Percentiles rank a stretch among this genome's conserved stretches.
Conservation (phyloP, 2,329 filamentous ascomycete species). For the Lecanicillium sp. region DNA sequence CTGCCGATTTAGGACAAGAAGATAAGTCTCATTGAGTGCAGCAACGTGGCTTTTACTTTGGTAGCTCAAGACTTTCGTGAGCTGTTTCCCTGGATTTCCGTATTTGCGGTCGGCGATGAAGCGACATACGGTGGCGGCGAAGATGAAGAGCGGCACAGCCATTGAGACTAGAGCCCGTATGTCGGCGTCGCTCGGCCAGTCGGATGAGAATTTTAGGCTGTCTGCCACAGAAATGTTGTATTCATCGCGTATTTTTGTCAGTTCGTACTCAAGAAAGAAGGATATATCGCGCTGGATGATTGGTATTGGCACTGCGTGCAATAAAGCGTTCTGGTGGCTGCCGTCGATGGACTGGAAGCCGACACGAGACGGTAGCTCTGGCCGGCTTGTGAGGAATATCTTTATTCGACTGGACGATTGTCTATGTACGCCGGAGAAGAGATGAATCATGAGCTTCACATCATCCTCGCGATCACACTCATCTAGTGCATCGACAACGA, state of each 20-base stretch:
- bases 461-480: conserved; percentile 3
- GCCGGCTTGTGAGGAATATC: conserved; percentile 34
- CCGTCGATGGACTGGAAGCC: conserved; percentile 22
- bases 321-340: conserved; percentile 20
- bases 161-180: conserved; percentile 1
- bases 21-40: conserved; percentile 10
- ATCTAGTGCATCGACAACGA: conserved; percentile 6
- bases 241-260: conserved; percentile 18
- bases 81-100: conserved; percentile 12
- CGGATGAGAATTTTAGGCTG: conserved; percentile 8
- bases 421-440: no score
- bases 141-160: conserved; percentile 13
- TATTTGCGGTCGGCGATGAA: conserved; percentile 13
- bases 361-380: conserved; percentile 27
- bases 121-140: conserved; percentile 12
- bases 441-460: conserved; percentile 17
- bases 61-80: conserved; percentile 14
- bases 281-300: conserved; percentile 28
- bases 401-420: conserved; percentile 12
- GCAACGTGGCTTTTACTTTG: conserved; percentile 3
- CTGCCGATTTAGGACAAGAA: conserved; percentile 11
- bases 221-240: conserved; percentile 11
- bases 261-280: conserved; percentile 21
- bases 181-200: conserved; percentile 20
- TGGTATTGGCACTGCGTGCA: conserved; percentile 24